Base-by-base conservation (phyloP, 768 basidiomycete species). In the Macrolepiota albuminosa region DNA sequence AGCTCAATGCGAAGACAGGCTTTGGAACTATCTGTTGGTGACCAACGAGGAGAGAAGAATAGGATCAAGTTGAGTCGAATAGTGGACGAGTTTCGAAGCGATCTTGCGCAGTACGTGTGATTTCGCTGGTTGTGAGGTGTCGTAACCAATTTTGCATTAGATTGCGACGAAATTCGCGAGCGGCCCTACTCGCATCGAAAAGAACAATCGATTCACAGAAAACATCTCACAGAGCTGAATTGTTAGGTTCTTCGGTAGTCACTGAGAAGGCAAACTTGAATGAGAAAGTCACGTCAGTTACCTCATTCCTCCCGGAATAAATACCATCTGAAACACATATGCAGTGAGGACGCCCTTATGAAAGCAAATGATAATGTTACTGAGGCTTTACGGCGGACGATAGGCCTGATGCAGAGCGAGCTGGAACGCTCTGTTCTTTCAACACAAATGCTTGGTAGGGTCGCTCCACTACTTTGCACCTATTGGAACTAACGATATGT, bases 281-380 rank as follows among this genome's bases (percentile, higher is more conserved):
- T 52, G 88, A 85, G 72, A 89, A 89, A 76, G 75, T 78, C 56
- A 76, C 79, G 88, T 88, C 62, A 58, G 86, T 82, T 7, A 24
- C 31, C 29, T 34, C 29, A 54, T 42, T 4, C 36, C n/a, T 51
- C n/a, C 55, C 9, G n/a, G 37, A 9, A 34, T 11, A 9, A 50
- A 43, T 33, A 14, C 61, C 31, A 43, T 37, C 24, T 53, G 42
- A 59, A 36, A 42, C 52, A 36, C 8, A 40, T 18, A 29, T 40
- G 33, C 49, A 89, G 88, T 8, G 93, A 94, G 63, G 95, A 97
- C 64, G 81, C 81, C 0, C 80, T 99, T 13, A 94, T 95, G 88
- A 86, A 86, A 63, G 87, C 93, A n/a, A 93, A 87, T 57, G 82
- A 89, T 61, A 84, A 95, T 62, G 92, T 99, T 10, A 98, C 95